phyloP scores from a whole-genome alignment of 129 eudicot genomes.

The Chrysanthemum makinoi region DNA sequence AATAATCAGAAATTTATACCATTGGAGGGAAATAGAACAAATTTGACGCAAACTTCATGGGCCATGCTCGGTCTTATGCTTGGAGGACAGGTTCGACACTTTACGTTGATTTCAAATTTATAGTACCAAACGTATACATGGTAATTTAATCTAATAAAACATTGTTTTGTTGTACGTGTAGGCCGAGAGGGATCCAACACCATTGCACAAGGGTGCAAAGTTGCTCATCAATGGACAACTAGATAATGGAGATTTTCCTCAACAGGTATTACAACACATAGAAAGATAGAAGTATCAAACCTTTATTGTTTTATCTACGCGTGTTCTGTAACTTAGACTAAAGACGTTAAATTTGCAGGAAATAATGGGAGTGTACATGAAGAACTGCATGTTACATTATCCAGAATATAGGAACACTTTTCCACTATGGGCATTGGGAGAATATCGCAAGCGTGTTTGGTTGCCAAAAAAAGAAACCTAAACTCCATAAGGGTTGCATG shows the following conservation, averaged over 20 bases:
- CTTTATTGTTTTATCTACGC: not conserved
- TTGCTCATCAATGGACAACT: constrained; percentile 29
- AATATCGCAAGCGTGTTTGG: constrained; percentile 30
- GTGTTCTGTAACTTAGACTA: not conserved
- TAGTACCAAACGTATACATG: too few species aligned
- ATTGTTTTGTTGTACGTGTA: not conserved
- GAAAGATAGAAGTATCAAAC: too few species aligned
- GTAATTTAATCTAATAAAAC: not conserved
- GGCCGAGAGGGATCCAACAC: constrained; percentile 34
- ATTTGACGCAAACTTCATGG: constrained; percentile 45
- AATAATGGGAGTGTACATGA: constrained; percentile 34
- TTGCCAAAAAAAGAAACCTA: constrained; percentile 18
- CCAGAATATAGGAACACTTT: constrained; percentile 32
- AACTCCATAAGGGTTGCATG: not conserved
- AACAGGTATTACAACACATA: constrained; percentile 19
- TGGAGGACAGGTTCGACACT: constrained; percentile 26
- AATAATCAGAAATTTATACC: constrained; percentile 27
- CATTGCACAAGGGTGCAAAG: constrained; percentile 38
- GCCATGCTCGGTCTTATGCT: constrained; percentile 36
- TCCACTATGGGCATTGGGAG: constrained; percentile 33
- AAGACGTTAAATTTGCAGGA: constrained; percentile 12
- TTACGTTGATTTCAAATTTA: not conserved
- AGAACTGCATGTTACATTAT: constrained; percentile 37
- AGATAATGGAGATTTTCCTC: constrained; percentile 36
- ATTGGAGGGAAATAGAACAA: constrained; percentile 35